Evolutionary conservation across 2,329 filamentous ascomycete genomes (phyloP).

Genomic region (Fusarium duplospermum): DNA sequence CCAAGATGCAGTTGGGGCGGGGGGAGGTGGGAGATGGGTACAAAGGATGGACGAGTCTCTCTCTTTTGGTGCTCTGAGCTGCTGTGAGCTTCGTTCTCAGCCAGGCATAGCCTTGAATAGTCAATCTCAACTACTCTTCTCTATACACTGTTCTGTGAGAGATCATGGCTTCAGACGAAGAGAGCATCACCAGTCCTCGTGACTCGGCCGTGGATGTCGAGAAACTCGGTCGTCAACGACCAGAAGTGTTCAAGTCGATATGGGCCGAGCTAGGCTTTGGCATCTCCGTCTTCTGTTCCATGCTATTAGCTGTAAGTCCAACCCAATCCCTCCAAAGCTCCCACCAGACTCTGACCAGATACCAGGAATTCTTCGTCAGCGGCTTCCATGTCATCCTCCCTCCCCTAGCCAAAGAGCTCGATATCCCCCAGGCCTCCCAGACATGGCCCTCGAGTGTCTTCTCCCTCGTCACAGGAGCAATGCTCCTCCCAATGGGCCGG

Average conservation of each 20-base stretch:
- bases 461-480: conserved; percentile 65
- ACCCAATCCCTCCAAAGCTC: too few species aligned
- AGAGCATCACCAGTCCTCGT: conserved; percentile 17
- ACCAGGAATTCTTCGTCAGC: conserved; percentile 44
- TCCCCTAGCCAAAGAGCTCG: conserved; percentile 67
- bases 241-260: conserved; percentile 36
- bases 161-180: conserved; percentile 32
- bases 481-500: conserved; percentile 73
- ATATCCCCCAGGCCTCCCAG: conserved; percentile 70
- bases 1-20: conserved; percentile 10
- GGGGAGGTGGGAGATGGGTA: conserved; percentile 14
- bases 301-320: conserved; percentile 40
- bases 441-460: conserved; percentile 75
- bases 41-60: conserved; percentile 14
- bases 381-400: conserved; percentile 67
- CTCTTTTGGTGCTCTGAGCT: not conserved
- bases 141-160: not conserved
- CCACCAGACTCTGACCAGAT: conserved; percentile 1
- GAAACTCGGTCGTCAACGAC: conserved; percentile 42
- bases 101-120: not conserved
- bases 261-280: conserved; percentile 42
- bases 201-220: conserved; percentile 36
- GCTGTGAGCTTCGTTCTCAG: not conserved
- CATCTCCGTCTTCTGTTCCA: conserved; percentile 40
- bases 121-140: not conserved